Evolutionary conservation across 768 basidiomycete species (phyloP).

Genomic region (Calocybe cyanea): DNA sequence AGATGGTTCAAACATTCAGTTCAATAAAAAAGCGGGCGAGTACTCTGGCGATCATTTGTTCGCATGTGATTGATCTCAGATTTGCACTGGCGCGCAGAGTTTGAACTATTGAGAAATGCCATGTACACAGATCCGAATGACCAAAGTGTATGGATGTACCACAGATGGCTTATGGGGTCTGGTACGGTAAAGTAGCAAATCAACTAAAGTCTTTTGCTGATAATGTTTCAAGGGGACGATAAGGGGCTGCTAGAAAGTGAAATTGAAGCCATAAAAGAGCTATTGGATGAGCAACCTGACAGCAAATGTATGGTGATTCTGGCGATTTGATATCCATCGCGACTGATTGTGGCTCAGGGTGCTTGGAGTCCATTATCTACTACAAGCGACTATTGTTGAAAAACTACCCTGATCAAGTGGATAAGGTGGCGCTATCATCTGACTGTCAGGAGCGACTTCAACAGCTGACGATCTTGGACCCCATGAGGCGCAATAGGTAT

Average conservation of each 20-base stretch:
- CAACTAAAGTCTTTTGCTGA: constrained; percentile 2
- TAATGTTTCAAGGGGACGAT: constrained; percentile 46
- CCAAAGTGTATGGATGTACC: constrained; percentile 98
- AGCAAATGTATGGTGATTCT: constrained; percentile 69
- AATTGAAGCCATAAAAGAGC: constrained; percentile 73
- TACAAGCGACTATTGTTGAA: constrained; percentile 72
- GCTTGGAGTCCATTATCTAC: constrained; percentile 86
- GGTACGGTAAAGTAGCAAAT: constrained; percentile 40
- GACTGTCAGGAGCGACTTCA: constrained; percentile 44
- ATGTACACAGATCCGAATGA: constrained; percentile 96
- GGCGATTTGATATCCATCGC: background rate
- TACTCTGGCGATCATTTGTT: background rate
- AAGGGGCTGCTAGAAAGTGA: constrained; percentile 63
- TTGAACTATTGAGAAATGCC: constrained; percentile 88
- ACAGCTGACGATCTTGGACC: constrained; percentile 46
- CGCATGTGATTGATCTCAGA: background rate
- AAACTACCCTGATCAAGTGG: constrained; percentile 30
- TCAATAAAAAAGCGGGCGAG: constrained; percentile 66
- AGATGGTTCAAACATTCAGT: constrained; percentile 50
- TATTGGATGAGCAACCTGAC: constrained; percentile 86
- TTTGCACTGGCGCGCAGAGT: constrained; percentile 55
- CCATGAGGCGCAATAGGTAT: constrained; percentile 64
- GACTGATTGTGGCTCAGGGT: constrained; percentile 58
- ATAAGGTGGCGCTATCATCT: constrained; percentile 11
- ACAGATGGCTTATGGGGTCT: constrained; percentile 90